A percentile compares a stretch with the other conserved stretches of the same genome.
phyloP scores from a whole-genome alignment of 768 basidiomycete genomes.

The Rossbeevera mucosa region DNA sequence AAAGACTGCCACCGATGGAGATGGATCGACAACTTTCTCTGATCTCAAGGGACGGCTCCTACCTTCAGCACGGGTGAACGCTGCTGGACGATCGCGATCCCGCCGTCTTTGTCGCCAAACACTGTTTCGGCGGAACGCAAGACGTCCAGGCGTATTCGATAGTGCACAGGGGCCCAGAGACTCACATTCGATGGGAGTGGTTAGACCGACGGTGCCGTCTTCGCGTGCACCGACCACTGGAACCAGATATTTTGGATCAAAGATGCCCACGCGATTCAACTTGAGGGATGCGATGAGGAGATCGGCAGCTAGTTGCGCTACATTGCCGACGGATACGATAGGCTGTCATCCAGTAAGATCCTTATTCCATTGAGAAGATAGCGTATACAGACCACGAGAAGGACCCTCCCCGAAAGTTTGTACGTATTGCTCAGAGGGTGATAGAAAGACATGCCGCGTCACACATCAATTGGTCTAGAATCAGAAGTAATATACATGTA shows the following conservation, averaged over 20 bases:
- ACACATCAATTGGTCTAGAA: no score
- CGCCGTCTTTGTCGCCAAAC: slow-evolving; percentile 48
- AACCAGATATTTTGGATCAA: slow-evolving; percentile 59
- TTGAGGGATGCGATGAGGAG: slow-evolving; percentile 64
- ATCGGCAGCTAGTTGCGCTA: slow-evolving; percentile 75
- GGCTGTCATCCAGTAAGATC: slow-evolving; percentile 39
- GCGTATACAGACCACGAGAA: slow-evolving; percentile 27
- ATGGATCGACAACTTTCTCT: not conserved
- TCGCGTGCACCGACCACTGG: slow-evolving; percentile 75
- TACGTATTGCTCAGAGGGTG: slow-evolving; percentile 20
- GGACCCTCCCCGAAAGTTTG: slow-evolving; percentile 27
- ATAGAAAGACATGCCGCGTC: slow-evolving; percentile 29
- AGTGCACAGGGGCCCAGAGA: not conserved
- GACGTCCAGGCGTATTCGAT: not conserved
- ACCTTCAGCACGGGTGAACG: slow-evolving; percentile 78
- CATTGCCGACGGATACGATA: slow-evolving; percentile 75
- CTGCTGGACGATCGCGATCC: slow-evolving; percentile 69
- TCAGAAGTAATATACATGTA: no score
- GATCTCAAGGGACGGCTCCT: slow-evolving; percentile 8
- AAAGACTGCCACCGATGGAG: slow-evolving; percentile 40
- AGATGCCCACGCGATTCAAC: slow-evolving; percentile 55
- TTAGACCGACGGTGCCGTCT: slow-evolving; percentile 54
- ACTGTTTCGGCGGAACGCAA: slow-evolving; percentile 38
- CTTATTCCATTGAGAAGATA: not conserved
- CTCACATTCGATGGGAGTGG: slow-evolving; percentile 74